These are phyloP conservation scores for Pseudozyma hubeiensis DNA, from an alignment of 1,284 basidiomycete genomes.

Conservation along the genomic window DNA sequence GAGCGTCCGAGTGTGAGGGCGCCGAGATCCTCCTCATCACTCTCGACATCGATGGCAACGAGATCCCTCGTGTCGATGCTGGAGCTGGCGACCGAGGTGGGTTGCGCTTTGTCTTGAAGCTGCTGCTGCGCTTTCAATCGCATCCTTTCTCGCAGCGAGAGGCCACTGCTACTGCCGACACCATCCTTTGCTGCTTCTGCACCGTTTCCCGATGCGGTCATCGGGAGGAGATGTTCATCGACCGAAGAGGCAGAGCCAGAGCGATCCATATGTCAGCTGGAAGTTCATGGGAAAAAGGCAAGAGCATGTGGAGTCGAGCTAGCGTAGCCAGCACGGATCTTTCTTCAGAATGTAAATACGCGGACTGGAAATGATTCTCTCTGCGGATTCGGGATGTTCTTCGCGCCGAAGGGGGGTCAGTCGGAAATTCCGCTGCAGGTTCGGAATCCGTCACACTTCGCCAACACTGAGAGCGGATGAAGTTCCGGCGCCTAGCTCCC, in stretches of 20 bases:
- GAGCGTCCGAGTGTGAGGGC: slow-evolving; percentile 22
- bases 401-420: too few relatives aligned
- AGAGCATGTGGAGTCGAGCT: background rate
- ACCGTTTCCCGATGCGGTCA: background rate
- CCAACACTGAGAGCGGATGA: too few relatives aligned
- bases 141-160: slow-evolving; percentile 35
- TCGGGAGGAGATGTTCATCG: too few relatives aligned
- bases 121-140: slow-evolving; percentile 44
- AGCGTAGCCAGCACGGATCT: too few relatives aligned
- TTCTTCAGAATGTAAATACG: slow-evolving; percentile 2
- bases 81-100: background rate
- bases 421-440: too few relatives aligned
- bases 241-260: background rate
- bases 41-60: background rate
- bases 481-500: too few relatives aligned
- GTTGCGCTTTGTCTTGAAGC: slow-evolving; percentile 12
- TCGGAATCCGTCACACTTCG: too few relatives aligned
- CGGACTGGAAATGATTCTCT: slow-evolving; percentile 67
- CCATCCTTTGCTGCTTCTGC: slow-evolving; percentile 8
- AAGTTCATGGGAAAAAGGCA: background rate
- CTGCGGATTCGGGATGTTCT: slow-evolving; percentile 21
- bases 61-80: background rate
- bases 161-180: slow-evolving; percentile 6
- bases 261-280: too few relatives aligned
- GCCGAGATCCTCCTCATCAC: slow-evolving; percentile 32